phyloP scores from a whole-genome alignment of 305 asterid species.

The Rubia occidens region DNA sequence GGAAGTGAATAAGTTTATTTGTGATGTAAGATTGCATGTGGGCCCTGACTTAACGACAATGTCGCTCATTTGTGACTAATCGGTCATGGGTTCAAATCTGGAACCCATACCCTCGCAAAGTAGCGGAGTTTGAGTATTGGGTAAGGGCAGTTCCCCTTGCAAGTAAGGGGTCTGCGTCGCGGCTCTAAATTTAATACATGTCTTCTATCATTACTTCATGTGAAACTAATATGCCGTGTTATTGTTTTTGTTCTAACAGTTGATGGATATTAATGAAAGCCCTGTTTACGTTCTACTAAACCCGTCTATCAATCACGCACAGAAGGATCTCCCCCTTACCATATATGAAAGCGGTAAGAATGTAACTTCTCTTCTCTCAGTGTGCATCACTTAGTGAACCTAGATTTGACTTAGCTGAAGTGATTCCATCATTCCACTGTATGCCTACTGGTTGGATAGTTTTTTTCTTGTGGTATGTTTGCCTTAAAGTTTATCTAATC shows the following conservation, averaged over 20 bases:
- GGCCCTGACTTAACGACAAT: not conserved
- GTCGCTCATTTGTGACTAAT: no score
- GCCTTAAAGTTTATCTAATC: constrained; percentile 12
- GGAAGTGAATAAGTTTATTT: no score
- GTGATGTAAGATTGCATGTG: not conserved
- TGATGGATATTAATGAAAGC: constrained; percentile 94
- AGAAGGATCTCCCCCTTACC: constrained; percentile 85
- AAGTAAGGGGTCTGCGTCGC: not conserved
- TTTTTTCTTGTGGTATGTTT: constrained; percentile 8
- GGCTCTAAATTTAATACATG: not conserved
- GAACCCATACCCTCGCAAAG: no score
- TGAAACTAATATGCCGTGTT: constrained; percentile 15
- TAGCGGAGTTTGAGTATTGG: not conserved
- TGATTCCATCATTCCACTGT: not conserved
- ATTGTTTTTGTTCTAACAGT: constrained; percentile 29
- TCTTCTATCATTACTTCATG: constrained; percentile 7
- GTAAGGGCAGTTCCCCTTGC: no score
- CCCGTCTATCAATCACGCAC: constrained; percentile 82
- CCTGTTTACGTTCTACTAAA: constrained; percentile 86
- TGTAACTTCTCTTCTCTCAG: constrained; percentile 15
- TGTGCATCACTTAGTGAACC: not conserved
- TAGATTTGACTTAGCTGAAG: not conserved
- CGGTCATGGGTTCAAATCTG: no score
- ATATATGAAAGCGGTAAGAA: constrained; percentile 74
- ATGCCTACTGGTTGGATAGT: constrained; percentile 8